Conservation (phyloP, 1,139 yeast species). For the Kodamaea anthophila region DNA sequence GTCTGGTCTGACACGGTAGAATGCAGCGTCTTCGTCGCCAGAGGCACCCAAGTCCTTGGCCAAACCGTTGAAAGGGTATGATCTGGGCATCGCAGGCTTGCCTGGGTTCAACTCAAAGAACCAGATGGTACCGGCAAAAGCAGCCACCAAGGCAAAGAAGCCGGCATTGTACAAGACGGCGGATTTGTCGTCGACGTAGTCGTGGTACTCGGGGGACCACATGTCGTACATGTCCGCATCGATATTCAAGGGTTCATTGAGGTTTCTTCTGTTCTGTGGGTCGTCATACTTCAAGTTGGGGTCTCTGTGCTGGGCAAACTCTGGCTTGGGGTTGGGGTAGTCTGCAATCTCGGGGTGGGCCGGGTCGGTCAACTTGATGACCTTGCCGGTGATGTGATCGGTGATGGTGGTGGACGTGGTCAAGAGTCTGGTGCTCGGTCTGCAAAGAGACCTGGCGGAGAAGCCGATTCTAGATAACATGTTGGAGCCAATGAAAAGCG, state of each 20-base stretch:
- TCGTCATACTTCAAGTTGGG: conserved; percentile 76
- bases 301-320: conserved; percentile 57
- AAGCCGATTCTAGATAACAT: conserved; percentile 29
- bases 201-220: conserved; percentile 83
- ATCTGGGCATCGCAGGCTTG: conserved; percentile 71
- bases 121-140: conserved; percentile 50
- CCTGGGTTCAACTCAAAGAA: conserved; percentile 63
- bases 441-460: conserved; percentile 11
- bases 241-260: conserved; percentile 64
- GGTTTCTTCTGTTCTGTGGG: conserved; percentile 75
- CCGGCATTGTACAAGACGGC: conserved; percentile 51
- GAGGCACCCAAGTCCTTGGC: conserved; percentile 69
- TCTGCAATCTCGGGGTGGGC: conserved; percentile 41
- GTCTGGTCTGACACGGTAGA: conserved; percentile 42
- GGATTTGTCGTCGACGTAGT: conserved; percentile 51
- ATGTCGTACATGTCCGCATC: conserved; percentile 71
- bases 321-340: conserved; percentile 36
- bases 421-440: conserved; percentile 19
- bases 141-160: conserved; percentile 52
- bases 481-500: conserved; percentile 18
- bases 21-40: conserved; percentile 38
- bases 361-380: conserved; percentile 40
- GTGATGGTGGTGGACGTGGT: conserved; percentile 36
- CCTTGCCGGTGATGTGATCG: conserved; percentile 37
- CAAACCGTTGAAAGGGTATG: conserved; percentile 70